These are phyloP conservation scores for Leccinum arenicola DNA, from an alignment of 768 basidiomycete species.

Conservation along the genomic window DNA sequence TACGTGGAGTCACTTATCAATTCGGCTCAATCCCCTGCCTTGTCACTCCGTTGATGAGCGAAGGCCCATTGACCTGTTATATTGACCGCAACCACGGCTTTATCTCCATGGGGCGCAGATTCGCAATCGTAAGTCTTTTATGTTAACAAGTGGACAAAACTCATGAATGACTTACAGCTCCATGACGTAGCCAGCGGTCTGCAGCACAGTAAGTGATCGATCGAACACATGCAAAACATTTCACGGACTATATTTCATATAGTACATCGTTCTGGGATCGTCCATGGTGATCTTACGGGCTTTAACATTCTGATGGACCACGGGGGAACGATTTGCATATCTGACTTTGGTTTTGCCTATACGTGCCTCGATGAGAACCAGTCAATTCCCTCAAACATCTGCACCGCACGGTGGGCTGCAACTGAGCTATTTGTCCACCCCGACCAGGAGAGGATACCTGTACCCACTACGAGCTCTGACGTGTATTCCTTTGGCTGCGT, in stretches of 20 bases:
- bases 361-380: neutral
- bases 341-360: slow-evolving; percentile 15
- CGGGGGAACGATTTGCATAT: slow-evolving; percentile 5
- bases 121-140: slow-evolving; percentile 2
- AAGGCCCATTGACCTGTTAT: slow-evolving; percentile 7
- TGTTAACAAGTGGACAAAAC: neutral
- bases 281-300: slow-evolving; percentile 17
- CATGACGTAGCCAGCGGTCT: slow-evolving; percentile 10
- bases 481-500: slow-evolving; percentile 15
- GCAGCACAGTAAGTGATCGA: slow-evolving; percentile 8
- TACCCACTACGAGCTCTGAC: slow-evolving; percentile 8
- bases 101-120: slow-evolving; percentile 3
- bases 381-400: slow-evolving; percentile 6
- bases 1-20: slow-evolving; percentile 12
- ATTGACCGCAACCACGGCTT: neutral
- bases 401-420: slow-evolving; percentile 11
- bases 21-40: slow-evolving; percentile 9
- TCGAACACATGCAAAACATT: neutral
- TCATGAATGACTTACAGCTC: slow-evolving; percentile 3
- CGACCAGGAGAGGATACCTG: slow-evolving; percentile 1
- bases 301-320: slow-evolving; percentile 13
- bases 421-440: slow-evolving; percentile 13
- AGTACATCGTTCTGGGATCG: slow-evolving; percentile 10
- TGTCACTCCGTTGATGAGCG: slow-evolving; percentile 15
- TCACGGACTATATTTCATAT: neutral